A percentile compares a stretch with the other conserved stretches of the same genome.
These are phyloP conservation scores for Cytospora schulzeri DNA, from an alignment of 2,329 filamentous ascomycete species.

Conservation along the genomic window DNA sequence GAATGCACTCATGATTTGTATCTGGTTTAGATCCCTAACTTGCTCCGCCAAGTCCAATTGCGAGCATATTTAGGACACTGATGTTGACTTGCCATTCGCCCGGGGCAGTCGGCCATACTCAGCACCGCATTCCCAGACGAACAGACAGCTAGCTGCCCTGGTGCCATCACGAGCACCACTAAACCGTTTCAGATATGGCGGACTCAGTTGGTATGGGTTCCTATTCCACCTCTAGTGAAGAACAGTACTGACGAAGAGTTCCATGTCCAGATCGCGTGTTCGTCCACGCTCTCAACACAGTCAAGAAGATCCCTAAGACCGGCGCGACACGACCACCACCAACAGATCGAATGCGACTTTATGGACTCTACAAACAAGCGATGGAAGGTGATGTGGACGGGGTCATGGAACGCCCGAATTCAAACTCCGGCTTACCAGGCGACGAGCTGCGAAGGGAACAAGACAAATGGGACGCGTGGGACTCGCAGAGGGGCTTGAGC, in stretches of 20 bases:
- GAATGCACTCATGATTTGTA: neutral
- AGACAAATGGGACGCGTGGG: slow-evolving; percentile 93
- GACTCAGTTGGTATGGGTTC: slow-evolving; percentile 54
- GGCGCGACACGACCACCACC: slow-evolving; percentile 87
- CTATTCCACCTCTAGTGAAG: neutral
- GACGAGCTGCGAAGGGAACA: slow-evolving; percentile 62
- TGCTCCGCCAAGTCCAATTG: neutral
- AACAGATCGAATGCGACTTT: slow-evolving; percentile 82
- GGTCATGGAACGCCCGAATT: slow-evolving; percentile 81
- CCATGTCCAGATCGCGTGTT: slow-evolving; percentile 84
- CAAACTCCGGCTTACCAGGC: slow-evolving; percentile 47
- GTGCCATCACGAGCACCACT: slow-evolving; percentile 20
- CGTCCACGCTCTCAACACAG: slow-evolving; percentile 96
- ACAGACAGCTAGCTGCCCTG: slow-evolving; percentile 14
- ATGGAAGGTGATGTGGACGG: slow-evolving; percentile 98
- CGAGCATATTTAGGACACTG: slow-evolving; percentile 9
- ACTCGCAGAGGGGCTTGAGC: slow-evolving; percentile 78
- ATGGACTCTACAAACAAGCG: slow-evolving; percentile 98
- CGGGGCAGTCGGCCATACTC: slow-evolving; percentile 5
- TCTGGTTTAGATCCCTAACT: neutral
- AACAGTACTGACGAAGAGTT: slow-evolving; percentile 5
- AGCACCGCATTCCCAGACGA: slow-evolving; percentile 10
- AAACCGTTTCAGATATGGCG: slow-evolving; percentile 43
- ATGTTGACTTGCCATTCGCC: slow-evolving; percentile 7
- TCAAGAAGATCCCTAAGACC: slow-evolving; percentile 95